Conservation (phyloP, 192 early-diverging fungal genomes). For the Lunasporangiospora selenospora region DNA sequence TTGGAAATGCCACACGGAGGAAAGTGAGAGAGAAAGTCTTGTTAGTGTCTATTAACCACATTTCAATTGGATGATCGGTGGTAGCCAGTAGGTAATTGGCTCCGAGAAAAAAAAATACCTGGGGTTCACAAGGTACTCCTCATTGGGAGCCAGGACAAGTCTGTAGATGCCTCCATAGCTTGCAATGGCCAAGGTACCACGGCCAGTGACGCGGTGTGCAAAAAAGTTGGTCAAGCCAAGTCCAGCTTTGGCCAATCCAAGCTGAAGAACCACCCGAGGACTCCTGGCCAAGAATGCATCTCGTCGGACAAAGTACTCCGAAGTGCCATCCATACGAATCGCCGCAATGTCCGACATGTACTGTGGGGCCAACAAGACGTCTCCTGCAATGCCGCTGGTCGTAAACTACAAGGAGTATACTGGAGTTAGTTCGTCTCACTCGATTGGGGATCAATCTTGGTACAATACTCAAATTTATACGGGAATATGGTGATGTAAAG, state of each 20-base stretch:
- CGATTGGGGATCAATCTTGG: no score
- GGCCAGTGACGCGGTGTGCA: slow-evolving; percentile 67
- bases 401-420: slow-evolving; percentile 55
- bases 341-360: slow-evolving; percentile 68
- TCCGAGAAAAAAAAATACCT: no score
- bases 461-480: no score
- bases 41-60: not conserved
- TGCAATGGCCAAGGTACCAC: slow-evolving; percentile 72
- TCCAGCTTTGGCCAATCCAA: slow-evolving; percentile 46
- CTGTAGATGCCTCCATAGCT: slow-evolving; percentile 72
- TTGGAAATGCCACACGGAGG: not conserved
- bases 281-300: slow-evolving; percentile 67
- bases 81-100: no score
- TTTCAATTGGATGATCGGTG: no score
- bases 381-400: slow-evolving; percentile 61
- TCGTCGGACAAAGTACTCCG: slow-evolving; percentile 68
- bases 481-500: no score
- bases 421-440: no score
- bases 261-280: slow-evolving; percentile 58
- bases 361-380: slow-evolving; percentile 70
- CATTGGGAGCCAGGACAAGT: slow-evolving; percentile 67
- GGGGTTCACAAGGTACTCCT: slow-evolving; percentile 78
- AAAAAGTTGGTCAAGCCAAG: slow-evolving; percentile 65
- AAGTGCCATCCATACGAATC: slow-evolving; percentile 60
- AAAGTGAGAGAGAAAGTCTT: not conserved